Evolutionary conservation across 768 basidiomycete genomes (phyloP).

Genomic region (Trametes villosa): DNA sequence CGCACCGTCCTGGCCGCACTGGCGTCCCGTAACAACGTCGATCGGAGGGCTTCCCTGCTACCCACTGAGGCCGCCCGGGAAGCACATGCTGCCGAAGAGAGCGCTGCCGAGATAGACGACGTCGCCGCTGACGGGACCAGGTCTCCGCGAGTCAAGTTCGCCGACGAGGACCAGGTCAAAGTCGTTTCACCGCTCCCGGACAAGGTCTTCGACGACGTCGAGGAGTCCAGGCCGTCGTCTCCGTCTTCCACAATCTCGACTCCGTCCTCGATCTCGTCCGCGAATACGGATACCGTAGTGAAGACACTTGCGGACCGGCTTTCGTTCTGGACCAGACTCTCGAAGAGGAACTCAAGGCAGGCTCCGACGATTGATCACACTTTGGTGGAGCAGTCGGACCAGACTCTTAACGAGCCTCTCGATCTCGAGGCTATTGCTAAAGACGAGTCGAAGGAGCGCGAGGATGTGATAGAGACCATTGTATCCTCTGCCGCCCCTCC

Average conservation of each 20-base stretch:
- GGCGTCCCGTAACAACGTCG: constrained; percentile 50
- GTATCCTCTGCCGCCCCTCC: constrained; percentile 63
- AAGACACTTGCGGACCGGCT: constrained; percentile 67
- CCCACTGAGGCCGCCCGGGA: constrained; percentile 21
- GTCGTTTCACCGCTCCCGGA: constrained; percentile 42
- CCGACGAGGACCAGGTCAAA: constrained; percentile 50
- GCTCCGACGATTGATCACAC: constrained; percentile 19
- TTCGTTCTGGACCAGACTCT: constrained; percentile 73
- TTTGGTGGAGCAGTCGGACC: constrained; percentile 18
- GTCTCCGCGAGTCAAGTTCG: constrained; percentile 57
- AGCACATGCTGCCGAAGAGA: background rate
- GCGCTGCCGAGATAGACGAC: constrained; percentile 11
- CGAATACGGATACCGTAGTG: constrained; percentile 53
- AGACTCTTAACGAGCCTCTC: constrained; percentile 23
- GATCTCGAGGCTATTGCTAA: constrained; percentile 35
- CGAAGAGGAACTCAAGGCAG: constrained; percentile 17
- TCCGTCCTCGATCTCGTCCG: constrained; percentile 50
- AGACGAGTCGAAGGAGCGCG: constrained; percentile 39
- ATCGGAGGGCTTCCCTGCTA: constrained; percentile 52
- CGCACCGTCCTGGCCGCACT: constrained; percentile 54
- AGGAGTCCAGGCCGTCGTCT: constrained; percentile 26
- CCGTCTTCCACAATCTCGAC: constrained; percentile 47
- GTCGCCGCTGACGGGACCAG: constrained; percentile 5
- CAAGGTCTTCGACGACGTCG: constrained; percentile 25
- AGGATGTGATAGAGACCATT: constrained; percentile 59